These are phyloP conservation scores for Haplographium delicatum DNA, from an alignment of 495 filamentous ascomycete genomes.

Conservation along the genomic window DNA sequence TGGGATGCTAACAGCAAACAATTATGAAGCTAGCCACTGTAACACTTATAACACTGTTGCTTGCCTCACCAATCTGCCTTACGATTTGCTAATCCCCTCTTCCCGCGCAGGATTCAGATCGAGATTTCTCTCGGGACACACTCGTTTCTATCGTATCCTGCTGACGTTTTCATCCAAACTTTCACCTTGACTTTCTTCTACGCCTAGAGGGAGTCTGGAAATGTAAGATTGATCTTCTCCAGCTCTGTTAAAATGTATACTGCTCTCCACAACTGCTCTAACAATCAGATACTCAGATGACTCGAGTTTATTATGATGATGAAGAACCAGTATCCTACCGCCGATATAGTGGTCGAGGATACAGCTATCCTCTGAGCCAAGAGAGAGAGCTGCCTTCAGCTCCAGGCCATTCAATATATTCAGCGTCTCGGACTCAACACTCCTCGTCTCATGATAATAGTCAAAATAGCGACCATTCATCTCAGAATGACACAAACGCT, in stretches of 20 bases:
- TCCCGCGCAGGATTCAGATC: not conserved
- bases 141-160: too few species aligned
- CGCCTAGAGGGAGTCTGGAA: too few species aligned
- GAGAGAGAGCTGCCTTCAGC: conserved; percentile 18
- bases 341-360: conserved; percentile 12
- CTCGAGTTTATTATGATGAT: conserved; percentile 8
- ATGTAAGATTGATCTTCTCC: too few species aligned
- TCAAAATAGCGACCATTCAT: conserved; percentile 11
- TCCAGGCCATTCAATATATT: not conserved
- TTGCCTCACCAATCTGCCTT: conserved; percentile 5
- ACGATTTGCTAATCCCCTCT: conserved; percentile 8
- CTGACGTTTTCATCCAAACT: too few species aligned
- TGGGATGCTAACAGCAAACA: conserved; percentile 11
- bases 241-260: too few species aligned
- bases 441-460: conserved; percentile 6
- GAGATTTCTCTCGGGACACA: too few species aligned
- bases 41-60: conserved; percentile 11
- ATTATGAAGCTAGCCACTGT: conserved; percentile 4
- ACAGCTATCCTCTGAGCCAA: conserved; percentile 18
- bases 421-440: conserved; percentile 3
- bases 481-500: conserved; percentile 17
- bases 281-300: too few species aligned
- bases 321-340: conserved; percentile 13
- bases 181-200: too few species aligned
- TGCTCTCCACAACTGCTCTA: too few species aligned